Conservation (phyloP, 805 yeast species). For the Geotrichum ghanense region DNA sequence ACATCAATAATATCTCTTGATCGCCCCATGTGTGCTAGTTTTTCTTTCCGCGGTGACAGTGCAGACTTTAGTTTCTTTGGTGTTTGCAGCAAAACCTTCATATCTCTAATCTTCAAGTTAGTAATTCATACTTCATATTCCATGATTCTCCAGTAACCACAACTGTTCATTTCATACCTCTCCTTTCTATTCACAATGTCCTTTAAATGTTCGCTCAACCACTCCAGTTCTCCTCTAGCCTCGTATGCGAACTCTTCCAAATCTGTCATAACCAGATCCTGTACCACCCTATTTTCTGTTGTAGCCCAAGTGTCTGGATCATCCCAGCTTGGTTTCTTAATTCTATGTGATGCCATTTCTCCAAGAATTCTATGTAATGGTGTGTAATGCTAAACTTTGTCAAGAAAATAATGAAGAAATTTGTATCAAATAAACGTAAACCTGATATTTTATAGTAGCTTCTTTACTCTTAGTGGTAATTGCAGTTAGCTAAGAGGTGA, state of each 20-base stretch:
- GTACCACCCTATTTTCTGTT: conserved; percentile 31
- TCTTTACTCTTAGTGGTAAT: too few relatives aligned
- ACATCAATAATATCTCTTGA: too few relatives aligned
- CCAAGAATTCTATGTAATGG: too few relatives aligned
- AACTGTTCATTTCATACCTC: conserved; percentile 9
- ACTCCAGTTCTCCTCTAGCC: conserved; percentile 30
- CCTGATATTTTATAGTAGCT: too few relatives aligned
- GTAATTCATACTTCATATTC: too few relatives aligned
- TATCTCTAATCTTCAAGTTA: conserved; percentile 7
- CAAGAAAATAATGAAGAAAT: too few relatives aligned
- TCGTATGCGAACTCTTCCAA: conserved; percentile 31
- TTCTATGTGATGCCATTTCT: too few relatives aligned
- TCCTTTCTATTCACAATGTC: conserved; percentile 22
- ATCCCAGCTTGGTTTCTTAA: too few relatives aligned
- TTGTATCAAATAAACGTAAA: too few relatives aligned
- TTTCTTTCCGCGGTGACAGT: conserved; percentile 12
- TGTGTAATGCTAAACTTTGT: too few relatives aligned
- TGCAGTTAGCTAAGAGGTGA: too few relatives aligned
- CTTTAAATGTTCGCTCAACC: conserved; percentile 33
- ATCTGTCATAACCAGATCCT: conserved; percentile 28
- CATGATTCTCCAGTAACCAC: background rate
- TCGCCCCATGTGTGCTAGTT: too few relatives aligned
- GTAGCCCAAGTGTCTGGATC: conserved; percentile 45
- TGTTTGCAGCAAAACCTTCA: conserved; percentile 15
- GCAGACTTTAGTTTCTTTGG: conserved; percentile 17